Conservation (phyloP, 176 grass and related monocot genomes). For the Oryza punctata region DNA sequence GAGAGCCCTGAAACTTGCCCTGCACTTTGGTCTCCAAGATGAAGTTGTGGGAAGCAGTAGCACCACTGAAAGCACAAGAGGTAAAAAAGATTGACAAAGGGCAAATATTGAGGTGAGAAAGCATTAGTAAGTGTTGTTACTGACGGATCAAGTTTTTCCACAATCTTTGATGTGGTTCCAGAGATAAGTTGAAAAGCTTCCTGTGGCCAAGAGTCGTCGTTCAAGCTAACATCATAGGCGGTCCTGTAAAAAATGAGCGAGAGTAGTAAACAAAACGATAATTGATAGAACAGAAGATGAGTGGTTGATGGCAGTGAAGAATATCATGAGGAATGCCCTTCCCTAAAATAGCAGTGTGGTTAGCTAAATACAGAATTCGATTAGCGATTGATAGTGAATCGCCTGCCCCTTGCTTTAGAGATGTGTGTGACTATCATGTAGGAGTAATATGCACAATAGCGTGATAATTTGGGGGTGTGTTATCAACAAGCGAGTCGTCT, state of each 20-base stretch:
- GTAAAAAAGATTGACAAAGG: not conserved
- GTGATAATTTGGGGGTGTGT: too few species aligned
- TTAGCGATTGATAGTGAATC: too few species aligned
- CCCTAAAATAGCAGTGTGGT: too few species aligned
- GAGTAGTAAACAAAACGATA: too few species aligned
- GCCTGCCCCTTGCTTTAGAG: too few species aligned
- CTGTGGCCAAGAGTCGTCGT: slow-evolving; percentile 71
- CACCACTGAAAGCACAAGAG: slow-evolving; percentile 36
- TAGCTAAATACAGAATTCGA: too few species aligned
- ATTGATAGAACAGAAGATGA: not conserved
- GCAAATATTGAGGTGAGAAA: not conserved
- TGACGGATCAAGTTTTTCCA: slow-evolving; percentile 73
- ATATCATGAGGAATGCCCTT: too few species aligned
- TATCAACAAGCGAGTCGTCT: too few species aligned
- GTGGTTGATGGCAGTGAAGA: not conserved
- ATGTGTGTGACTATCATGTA: too few species aligned
- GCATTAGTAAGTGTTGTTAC: slow-evolving; percentile 13
- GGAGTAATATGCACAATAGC: too few species aligned
- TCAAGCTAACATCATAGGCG: slow-evolving; percentile 73
- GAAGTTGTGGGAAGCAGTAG: slow-evolving; percentile 67
- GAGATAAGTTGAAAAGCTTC: slow-evolving; percentile 68
- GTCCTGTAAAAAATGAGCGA: slow-evolving; percentile 39
- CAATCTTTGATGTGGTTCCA: slow-evolving; percentile 55
- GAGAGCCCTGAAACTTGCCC: slow-evolving; percentile 68
- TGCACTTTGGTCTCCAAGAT: slow-evolving; percentile 71